These are phyloP conservation scores for Paramecium pentaurelia DNA, from an alignment of 73 alveolate species.

Conservation along the genomic window DNA sequence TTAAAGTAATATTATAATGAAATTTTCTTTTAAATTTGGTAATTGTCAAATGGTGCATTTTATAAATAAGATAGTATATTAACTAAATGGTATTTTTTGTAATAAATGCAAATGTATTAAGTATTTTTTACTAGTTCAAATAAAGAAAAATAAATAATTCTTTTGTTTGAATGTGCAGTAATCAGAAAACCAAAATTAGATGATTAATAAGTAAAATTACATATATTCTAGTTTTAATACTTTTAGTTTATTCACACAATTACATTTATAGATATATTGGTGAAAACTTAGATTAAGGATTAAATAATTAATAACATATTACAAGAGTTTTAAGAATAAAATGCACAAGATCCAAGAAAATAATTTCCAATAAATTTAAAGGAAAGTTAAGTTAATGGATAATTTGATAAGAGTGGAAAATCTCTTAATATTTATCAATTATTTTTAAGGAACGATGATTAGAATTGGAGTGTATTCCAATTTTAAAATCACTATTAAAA, in stretches of 20 bases:
- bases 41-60: not conserved
- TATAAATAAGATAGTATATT: not conserved
- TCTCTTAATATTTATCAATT: not conserved
- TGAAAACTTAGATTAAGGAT: not conserved
- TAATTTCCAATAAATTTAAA: not conserved
- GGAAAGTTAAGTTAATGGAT: not conserved
- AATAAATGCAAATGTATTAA: not conserved
- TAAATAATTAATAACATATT: not conserved
- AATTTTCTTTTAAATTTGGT: not conserved
- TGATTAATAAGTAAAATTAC: not conserved
- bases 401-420: not conserved
- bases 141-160: not conserved
- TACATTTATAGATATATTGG: not conserved
- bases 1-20: not conserved
- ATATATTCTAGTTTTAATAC: not conserved
- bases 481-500: not conserved
- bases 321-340: not conserved
- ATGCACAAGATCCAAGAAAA: not conserved
- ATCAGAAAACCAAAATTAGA: not conserved
- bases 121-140: not conserved
- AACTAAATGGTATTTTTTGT: not conserved
- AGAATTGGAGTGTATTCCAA: not conserved
- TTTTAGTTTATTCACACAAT: not conserved
- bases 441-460: not conserved
- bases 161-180: not conserved